Evolutionary conservation across 163 green algal species (phyloP).

Genomic region (Chlorella variabilis): DNA sequence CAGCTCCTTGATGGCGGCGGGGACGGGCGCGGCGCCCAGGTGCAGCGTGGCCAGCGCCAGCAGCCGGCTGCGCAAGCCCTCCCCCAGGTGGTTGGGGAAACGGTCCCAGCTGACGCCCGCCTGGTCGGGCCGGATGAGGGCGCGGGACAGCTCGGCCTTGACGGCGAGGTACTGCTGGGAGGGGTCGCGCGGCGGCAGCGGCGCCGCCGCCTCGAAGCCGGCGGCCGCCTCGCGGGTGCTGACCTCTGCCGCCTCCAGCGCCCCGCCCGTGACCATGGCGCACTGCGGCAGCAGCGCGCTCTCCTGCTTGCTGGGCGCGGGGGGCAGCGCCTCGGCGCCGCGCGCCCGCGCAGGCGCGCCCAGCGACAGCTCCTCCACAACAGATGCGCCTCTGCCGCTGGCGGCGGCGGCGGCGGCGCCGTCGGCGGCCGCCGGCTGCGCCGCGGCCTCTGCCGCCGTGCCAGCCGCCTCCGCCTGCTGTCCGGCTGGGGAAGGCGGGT

Average conservation of each 20-base stretch:
- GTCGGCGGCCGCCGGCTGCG: background rate
- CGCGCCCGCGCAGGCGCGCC: background rate
- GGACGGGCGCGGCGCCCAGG: background rate
- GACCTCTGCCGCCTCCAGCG: conserved; percentile 13
- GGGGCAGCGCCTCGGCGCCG: background rate
- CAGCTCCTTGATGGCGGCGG: conserved; percentile 24
- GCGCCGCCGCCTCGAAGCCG: background rate
- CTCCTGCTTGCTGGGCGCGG: conserved; percentile 13
- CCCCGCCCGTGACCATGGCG: background rate
- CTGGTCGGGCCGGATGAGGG: conserved; percentile 1
- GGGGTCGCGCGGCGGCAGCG: background rate
- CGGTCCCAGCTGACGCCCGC: conserved; percentile 20
- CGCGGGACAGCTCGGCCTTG: background rate
- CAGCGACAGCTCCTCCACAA: background rate
- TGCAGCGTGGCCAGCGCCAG: conserved; percentile 42
- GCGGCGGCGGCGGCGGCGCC: background rate
- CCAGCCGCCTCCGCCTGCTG: background rate
- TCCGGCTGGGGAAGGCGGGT: background rate
- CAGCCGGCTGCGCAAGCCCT: conserved; percentile 32
- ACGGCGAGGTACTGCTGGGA: background rate
- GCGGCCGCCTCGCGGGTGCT: conserved; percentile 1
- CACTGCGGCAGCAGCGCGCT: conserved; percentile 38
- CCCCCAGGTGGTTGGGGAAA: conserved; percentile 42
- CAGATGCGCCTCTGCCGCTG: background rate
- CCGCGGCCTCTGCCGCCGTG: background rate